Conservation (phyloP, 768 basidiomycete species). For the Serpula lacrymans region DNA sequence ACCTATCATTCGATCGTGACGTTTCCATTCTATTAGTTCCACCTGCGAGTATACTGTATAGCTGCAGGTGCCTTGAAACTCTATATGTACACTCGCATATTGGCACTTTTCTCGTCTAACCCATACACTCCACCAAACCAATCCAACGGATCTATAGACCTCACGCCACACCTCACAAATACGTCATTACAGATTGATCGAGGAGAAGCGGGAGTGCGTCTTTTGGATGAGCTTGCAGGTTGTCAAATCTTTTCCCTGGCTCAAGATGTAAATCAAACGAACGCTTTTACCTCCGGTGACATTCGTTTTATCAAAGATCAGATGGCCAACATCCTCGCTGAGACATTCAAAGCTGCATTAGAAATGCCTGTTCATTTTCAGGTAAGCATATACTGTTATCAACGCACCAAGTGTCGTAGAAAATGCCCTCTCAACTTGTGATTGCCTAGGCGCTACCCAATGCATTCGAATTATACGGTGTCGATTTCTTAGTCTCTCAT, state of each 20-base stretch:
- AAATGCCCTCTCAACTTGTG: background rate
- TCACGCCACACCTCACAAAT: conserved; percentile 85
- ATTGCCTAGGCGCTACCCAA: conserved; percentile 73
- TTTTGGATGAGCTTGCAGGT: conserved; percentile 78
- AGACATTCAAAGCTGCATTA: conserved; percentile 83
- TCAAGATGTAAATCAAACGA: conserved; percentile 8
- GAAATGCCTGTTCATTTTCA: conserved; percentile 84
- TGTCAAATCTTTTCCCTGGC: conserved; percentile 45
- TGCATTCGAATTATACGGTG: conserved; percentile 92
- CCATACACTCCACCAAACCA: conserved; percentile 55
- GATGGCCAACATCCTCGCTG: conserved; percentile 64
- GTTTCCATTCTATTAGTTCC: conserved; percentile 59
- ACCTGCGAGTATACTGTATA: conserved; percentile 86
- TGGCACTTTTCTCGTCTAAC: conserved; percentile 83
- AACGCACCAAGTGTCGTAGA: background rate
- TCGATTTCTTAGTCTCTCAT: conserved; percentile 83
- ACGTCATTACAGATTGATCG: conserved; percentile 75
- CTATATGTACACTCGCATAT: conserved; percentile 76
- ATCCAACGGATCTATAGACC: conserved; percentile 38
- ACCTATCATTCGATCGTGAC: conserved; percentile 7
- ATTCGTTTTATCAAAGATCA: conserved; percentile 54
- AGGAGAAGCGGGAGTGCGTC: conserved; percentile 68
- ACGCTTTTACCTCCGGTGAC: conserved; percentile 33
- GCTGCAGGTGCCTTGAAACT: conserved; percentile 74
- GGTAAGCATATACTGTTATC: conserved; percentile 34